Conservation (phyloP, 2,329 filamentous ascomycete species). For the Paraconiothyrium sp. region DNA sequence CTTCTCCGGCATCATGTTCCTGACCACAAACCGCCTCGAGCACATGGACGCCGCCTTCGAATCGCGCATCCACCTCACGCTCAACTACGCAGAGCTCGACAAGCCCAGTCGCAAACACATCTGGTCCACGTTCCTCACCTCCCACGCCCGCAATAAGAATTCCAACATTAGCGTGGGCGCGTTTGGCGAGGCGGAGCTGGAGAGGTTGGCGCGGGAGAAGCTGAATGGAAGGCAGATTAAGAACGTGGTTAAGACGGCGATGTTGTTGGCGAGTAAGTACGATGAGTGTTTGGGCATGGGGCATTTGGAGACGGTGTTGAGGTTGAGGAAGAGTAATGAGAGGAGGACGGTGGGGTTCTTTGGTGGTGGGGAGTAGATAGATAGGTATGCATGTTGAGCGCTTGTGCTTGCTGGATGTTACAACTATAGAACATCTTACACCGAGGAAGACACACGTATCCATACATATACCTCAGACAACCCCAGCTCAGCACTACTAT, state of each 20-base stretch:
- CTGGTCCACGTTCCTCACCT: conserved; percentile 43
- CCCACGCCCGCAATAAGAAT: conserved; percentile 20
- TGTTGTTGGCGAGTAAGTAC: conserved; percentile 18
- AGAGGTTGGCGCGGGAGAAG: conserved; percentile 37
- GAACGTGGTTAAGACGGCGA: conserved; percentile 42
- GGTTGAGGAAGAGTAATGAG: conserved; percentile 20
- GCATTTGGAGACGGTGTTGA: conserved; percentile 24
- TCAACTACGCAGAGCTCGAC: conserved; percentile 55
- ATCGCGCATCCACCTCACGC: conserved; percentile 56
- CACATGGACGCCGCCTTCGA: conserved; percentile 58
- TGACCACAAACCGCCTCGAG: conserved; percentile 78
- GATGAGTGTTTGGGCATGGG: conserved; percentile 17
- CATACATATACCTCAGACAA: too few species aligned
- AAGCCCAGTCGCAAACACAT: conserved; percentile 48
- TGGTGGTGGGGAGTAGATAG: conserved; percentile 9
- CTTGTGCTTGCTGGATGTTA: too few species aligned
- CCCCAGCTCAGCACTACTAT: too few species aligned
- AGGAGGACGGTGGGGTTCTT: conserved; percentile 15
- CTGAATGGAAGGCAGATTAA: conserved; percentile 56
- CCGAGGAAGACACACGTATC: too few species aligned
- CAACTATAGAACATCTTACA: too few species aligned
- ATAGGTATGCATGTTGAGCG: too few species aligned
- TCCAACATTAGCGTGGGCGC: conserved; percentile 6
- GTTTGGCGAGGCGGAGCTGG: conserved; percentile 42
- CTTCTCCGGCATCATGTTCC: conserved; percentile 86